Percentiles rank a stretch among this genome's conserved stretches.
Evolutionary conservation across 495 filamentous ascomycete species (phyloP).

Genomic region (Cudoniella acicularis): DNA sequence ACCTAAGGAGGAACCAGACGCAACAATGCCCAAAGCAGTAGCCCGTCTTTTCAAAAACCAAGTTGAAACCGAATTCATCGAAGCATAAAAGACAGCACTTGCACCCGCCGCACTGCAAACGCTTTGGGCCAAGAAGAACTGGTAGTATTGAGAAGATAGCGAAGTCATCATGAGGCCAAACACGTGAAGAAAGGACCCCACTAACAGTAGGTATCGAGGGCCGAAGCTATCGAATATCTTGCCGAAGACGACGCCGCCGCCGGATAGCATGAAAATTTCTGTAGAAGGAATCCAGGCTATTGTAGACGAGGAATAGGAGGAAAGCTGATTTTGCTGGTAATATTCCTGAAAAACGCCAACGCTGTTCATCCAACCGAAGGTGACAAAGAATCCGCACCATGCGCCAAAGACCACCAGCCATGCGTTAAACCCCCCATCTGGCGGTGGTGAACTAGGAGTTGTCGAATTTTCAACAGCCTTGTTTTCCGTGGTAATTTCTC

Average conservation of each 20-base stretch:
- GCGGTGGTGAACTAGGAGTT: too few relatives aligned
- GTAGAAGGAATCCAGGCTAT: slow-evolving; percentile 55
- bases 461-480: too few relatives aligned
- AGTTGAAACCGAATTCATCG: slow-evolving; percentile 39
- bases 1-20: slow-evolving; percentile 59
- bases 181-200: slow-evolving; percentile 57
- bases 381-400: slow-evolving; percentile 36
- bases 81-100: slow-evolving; percentile 22
- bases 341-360: slow-evolving; percentile 57
- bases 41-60: slow-evolving; percentile 64
- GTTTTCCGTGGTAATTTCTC: too few relatives aligned
- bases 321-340: slow-evolving; percentile 47
- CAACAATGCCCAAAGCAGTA: slow-evolving; percentile 63
- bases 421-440: slow-evolving; percentile 37
- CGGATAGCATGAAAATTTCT: slow-evolving; percentile 4
- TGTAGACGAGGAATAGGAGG: slow-evolving; percentile 38
- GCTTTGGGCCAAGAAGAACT: slow-evolving; percentile 55
- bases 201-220: slow-evolving; percentile 56
- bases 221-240: slow-evolving; percentile 71
- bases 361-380: slow-evolving; percentile 34
- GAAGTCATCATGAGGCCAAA: slow-evolving; percentile 71
- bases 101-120: slow-evolving; percentile 54
- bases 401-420: slow-evolving; percentile 41
- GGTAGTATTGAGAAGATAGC: slow-evolving; percentile 55
- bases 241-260: slow-evolving; percentile 47